Evolutionary conservation across 176 grass and related monocot genomes (phyloP).

Genomic region (Oryza glaberrima): DNA sequence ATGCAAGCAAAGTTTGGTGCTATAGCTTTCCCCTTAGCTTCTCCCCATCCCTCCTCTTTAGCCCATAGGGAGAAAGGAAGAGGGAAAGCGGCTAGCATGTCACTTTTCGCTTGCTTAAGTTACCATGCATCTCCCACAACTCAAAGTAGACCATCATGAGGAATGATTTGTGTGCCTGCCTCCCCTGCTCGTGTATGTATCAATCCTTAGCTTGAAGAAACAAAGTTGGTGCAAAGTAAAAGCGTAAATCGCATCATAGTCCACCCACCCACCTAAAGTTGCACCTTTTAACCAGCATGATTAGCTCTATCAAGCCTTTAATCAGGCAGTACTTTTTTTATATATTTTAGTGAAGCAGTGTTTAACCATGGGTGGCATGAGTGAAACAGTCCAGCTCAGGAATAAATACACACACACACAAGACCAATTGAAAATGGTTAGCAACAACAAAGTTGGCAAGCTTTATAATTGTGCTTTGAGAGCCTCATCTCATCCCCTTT

Average conservation of each 20-base stretch:
- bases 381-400: constrained; percentile 45
- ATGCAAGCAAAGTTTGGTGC: constrained; percentile 47
- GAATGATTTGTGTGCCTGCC: constrained; percentile 43
- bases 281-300: constrained; percentile 61
- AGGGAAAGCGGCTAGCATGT: background rate
- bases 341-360: constrained; percentile 10
- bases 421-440: constrained; percentile 37
- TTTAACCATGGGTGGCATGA: constrained; percentile 51
- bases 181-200: constrained; percentile 27
- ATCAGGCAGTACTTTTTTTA: constrained; percentile 20
- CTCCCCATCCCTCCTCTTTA: constrained; percentile 1
- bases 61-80: background rate
- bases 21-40: background rate
- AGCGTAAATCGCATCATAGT: constrained; percentile 57
- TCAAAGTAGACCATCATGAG: constrained; percentile 55
- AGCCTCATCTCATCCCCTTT: constrained; percentile 28
- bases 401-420: background rate
- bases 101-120: constrained; percentile 55
- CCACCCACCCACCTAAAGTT: constrained; percentile 49
- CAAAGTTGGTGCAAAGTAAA: constrained; percentile 71
- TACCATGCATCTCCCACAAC: constrained; percentile 57
- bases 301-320: constrained; percentile 63
- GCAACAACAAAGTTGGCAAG: constrained; percentile 47
- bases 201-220: constrained; percentile 70
- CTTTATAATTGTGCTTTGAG: constrained; percentile 58